These are phyloP conservation scores for Paulownia fortunei DNA, from an alignment of 257 asterid genomes.

Conservation along the genomic window DNA sequence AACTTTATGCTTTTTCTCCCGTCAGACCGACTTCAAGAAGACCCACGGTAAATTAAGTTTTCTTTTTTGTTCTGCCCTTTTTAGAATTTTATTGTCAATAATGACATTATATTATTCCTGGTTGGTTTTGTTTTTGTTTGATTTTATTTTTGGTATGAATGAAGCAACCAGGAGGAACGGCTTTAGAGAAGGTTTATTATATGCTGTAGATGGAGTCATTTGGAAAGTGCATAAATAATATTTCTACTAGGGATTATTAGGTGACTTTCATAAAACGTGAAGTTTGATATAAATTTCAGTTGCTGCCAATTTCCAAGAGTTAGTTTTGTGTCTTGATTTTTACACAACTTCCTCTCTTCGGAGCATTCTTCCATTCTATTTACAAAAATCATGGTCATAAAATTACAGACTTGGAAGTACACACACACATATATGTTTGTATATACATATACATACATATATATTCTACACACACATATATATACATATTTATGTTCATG, in stretches of 20 bases:
- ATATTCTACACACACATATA: not conserved
- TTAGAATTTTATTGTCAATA: not conserved
- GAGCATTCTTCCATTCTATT: not conserved
- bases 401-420: not conserved
- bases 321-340: not conserved
- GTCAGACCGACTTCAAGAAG: constrained; percentile 84
- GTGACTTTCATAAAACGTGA: not conserved
- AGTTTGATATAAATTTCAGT: not conserved
- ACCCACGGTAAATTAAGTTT: constrained; percentile 60
- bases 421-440: not conserved
- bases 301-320: not conserved
- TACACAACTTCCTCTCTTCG: not conserved
- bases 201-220: not conserved
- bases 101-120: not conserved
- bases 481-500: not conserved
- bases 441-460: not conserved
- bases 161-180: not conserved
- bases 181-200: not conserved
- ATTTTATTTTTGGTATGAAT: not conserved
- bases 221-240: not conserved
- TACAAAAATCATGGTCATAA: not conserved
- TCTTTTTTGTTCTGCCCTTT: not conserved
- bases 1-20: constrained; percentile 98
- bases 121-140: not conserved
- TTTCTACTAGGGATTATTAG: not conserved